A percentile compares a stretch with the other conserved stretches of the same genome.
Evolutionary conservation across 306 rosid genomes (phyloP).

Genomic region (Ochetophila trinervis): DNA sequence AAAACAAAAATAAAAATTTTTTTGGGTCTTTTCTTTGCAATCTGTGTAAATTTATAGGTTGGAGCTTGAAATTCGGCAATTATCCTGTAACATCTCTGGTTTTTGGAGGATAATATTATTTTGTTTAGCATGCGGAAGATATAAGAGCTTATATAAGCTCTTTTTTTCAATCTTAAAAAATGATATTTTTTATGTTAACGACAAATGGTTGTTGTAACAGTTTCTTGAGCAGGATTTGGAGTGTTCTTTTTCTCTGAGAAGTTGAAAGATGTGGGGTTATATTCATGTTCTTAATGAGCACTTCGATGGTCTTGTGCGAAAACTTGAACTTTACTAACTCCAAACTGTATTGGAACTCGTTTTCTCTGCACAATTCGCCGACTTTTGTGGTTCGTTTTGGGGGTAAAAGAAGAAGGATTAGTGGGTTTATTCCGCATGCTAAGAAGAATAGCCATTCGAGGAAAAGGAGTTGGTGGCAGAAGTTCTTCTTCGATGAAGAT

Average conservation of each 20-base stretch:
- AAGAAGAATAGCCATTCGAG: slow-evolving; percentile 39
- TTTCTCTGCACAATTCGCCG: slow-evolving; percentile 30
- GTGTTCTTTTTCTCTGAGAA: slow-evolving; percentile 19
- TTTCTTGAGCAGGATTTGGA: slow-evolving; percentile 2
- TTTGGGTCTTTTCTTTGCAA: no score
- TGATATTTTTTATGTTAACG: neutral
- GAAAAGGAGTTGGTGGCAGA: slow-evolving; percentile 74
- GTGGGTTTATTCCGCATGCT: slow-evolving; percentile 48
- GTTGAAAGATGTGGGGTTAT: slow-evolving; percentile 53
- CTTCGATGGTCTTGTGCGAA: slow-evolving; percentile 47
- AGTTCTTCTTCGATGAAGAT: slow-evolving; percentile 65
- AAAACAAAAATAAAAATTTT: no score
- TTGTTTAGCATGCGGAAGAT: no score
- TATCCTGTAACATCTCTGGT: no score
- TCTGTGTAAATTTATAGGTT: no score
- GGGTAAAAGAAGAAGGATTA: slow-evolving; percentile 28
- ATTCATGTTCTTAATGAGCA: slow-evolving; percentile 53
- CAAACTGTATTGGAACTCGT: slow-evolving; percentile 23
- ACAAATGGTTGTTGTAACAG: neutral
- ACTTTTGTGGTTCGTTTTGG: slow-evolving; percentile 28
- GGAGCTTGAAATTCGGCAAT: no score
- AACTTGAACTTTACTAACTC: slow-evolving; percentile 36
- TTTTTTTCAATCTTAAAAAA: no score
- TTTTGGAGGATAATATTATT: no score
- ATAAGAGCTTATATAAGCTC: no score